Percentiles rank a stretch among this genome's conserved stretches.
Evolutionary conservation across 495 filamentous ascomycete species (phyloP).

Genomic region (Tuber borchii): DNA sequence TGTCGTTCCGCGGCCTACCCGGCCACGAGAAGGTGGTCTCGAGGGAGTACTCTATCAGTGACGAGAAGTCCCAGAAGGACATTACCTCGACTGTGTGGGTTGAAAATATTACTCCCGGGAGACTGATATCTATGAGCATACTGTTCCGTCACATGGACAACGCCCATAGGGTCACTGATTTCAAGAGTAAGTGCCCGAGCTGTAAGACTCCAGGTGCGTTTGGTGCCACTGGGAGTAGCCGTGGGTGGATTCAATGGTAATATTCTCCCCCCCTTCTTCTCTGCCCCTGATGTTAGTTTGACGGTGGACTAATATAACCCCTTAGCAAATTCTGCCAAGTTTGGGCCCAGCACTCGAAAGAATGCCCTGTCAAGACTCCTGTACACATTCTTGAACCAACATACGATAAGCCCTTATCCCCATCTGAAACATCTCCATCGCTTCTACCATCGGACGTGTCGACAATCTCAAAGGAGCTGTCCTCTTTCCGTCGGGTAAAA

Average conservation of each 20-base stretch:
- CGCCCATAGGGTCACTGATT: not conserved
- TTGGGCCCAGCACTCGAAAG: not conserved
- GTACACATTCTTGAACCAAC: not conserved
- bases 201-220: not conserved
- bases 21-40: not conserved
- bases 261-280: not conserved
- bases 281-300: not conserved
- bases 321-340: not conserved
- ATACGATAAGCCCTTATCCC: not conserved
- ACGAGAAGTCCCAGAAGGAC: not conserved
- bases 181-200: not conserved
- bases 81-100: not conserved
- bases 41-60: not conserved
- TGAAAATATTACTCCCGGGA: not conserved
- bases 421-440: not conserved
- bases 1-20: not conserved
- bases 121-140: not conserved
- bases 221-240: not conserved
- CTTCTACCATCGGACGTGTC: not conserved
- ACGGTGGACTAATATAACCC: not conserved
- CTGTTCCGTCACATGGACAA: not conserved
- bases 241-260: not conserved
- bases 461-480: not conserved
- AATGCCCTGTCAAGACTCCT: not conserved
- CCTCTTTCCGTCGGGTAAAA: conserved; percentile 2